Conservation (phyloP, 2,329 filamentous ascomycete species). For the Didymella arachidicola region DNA sequence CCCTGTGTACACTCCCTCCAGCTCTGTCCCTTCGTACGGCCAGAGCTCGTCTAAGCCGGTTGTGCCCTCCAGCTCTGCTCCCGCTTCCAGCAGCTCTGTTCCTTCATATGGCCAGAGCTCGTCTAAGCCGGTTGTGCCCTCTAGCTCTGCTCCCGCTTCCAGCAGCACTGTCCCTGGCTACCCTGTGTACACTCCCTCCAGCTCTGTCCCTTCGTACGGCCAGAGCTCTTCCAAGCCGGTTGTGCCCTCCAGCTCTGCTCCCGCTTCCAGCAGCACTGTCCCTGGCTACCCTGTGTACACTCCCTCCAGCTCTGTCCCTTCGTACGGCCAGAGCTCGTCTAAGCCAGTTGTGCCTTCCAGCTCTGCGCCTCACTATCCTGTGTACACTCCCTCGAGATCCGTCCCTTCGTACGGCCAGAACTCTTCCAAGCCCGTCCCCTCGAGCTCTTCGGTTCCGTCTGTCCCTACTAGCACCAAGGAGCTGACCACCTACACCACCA, state of each 20-base stretch:
- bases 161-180: too few relatives aligned
- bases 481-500: constrained; percentile 39
- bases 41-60: too few relatives aligned
- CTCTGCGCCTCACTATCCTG: background rate
- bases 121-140: background rate
- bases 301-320: constrained; percentile 5
- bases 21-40: too few relatives aligned
- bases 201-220: too few relatives aligned
- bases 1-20: constrained; percentile 1
- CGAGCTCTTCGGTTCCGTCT: constrained; percentile 1
- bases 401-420: constrained; percentile 6
- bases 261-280: too few relatives aligned
- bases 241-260: constrained; percentile 10
- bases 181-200: constrained; percentile 2
- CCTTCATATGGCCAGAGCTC: too few relatives aligned
- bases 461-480: constrained; percentile 27
- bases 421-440: too few relatives aligned
- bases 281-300: background rate
- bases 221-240: constrained; percentile 9
- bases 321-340: background rate
- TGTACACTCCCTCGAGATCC: constrained; percentile 3
- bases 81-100: too few relatives aligned
- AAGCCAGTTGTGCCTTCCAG: background rate
- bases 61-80: too few relatives aligned
- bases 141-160: constrained; percentile 9